phyloP scores from a whole-genome alignment of 495 filamentous ascomycete species.

The Aspergillus egyptiacus region DNA sequence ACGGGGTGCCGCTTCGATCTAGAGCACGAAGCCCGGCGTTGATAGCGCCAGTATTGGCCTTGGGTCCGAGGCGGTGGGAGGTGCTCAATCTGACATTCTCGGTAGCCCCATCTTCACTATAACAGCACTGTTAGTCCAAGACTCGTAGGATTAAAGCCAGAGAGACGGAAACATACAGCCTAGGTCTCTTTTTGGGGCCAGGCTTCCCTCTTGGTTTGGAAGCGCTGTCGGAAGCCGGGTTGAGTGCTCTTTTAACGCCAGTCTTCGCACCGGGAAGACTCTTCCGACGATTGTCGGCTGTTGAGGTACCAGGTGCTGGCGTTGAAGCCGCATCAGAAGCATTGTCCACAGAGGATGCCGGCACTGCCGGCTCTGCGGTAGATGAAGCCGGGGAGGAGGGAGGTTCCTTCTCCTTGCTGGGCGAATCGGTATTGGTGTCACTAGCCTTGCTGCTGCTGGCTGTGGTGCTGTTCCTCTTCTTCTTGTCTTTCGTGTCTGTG shows the following conservation, averaged over 20 bases:
- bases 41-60: slow-evolving; percentile 96
- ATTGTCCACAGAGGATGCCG: slow-evolving; percentile 50
- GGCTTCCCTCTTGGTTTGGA: slow-evolving; percentile 76
- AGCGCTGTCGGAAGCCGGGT: slow-evolving; percentile 47
- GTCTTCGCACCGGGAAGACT: slow-evolving; percentile 51
- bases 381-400: slow-evolving; percentile 44
- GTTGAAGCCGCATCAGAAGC: slow-evolving; percentile 50
- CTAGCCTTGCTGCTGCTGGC: slow-evolving; percentile 27
- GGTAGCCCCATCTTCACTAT: slow-evolving; percentile 56
- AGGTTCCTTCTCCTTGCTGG: slow-evolving; percentile 37
- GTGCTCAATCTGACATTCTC: slow-evolving; percentile 43
- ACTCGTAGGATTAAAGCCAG: neutral
- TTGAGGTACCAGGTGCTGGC: slow-evolving; percentile 46
- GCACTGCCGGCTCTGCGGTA: slow-evolving; percentile 41
- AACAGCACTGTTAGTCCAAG: slow-evolving; percentile 15
- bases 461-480: slow-evolving; percentile 19
- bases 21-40: slow-evolving; percentile 92
- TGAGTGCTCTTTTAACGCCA: slow-evolving; percentile 54
- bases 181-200: slow-evolving; percentile 90
- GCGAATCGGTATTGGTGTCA: slow-evolving; percentile 33
- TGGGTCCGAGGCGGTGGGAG: slow-evolving; percentile 82
- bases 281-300: slow-evolving; percentile 52
- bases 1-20: slow-evolving; percentile 82
- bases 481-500: slow-evolving; percentile 22
- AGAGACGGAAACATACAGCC: slow-evolving; percentile 59